These are phyloP conservation scores for Colletotrichum sp. DNA, from an alignment of 2,329 filamentous ascomycete genomes.

Conservation along the genomic window DNA sequence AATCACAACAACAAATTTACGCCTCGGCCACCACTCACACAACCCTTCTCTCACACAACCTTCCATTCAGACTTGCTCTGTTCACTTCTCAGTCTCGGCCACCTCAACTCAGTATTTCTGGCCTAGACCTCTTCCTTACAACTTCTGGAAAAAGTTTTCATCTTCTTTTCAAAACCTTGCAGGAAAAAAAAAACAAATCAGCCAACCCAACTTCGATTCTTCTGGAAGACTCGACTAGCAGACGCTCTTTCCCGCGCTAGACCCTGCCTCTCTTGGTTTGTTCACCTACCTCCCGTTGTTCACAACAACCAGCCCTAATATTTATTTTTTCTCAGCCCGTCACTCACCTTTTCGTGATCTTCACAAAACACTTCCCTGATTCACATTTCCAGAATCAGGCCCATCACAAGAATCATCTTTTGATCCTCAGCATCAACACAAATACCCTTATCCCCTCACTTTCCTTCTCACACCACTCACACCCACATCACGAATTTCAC, in stretches of 20 bases:
- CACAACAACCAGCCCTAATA: neutral
- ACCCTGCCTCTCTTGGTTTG: neutral
- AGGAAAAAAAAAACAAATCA: neutral
- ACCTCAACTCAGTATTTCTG: neutral
- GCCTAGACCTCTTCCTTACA: neutral
- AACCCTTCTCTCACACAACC: neutral
- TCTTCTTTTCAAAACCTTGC: neutral
- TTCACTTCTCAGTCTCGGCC: neutral
- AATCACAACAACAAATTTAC: neutral
- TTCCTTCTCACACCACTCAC: neutral
- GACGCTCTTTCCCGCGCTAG: neutral
- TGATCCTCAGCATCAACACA: neutral
- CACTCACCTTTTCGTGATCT: neutral
- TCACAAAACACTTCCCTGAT: neutral
- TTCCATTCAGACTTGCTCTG: neutral
- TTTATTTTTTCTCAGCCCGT: neutral
- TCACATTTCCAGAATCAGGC: neutral
- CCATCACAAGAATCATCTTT: neutral
- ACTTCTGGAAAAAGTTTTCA: neutral
- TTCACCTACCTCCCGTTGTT: neutral
- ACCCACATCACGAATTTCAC: neutral
- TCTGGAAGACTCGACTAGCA: conserved; percentile 9
- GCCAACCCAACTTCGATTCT: neutral
- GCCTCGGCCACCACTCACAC: neutral
- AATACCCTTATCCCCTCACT: neutral